Evolutionary conservation across 108 stramenopile species (phyloP), one percentile per base, ranked within the genome.

Genomic region (Conticribra guillardii): DNA sequence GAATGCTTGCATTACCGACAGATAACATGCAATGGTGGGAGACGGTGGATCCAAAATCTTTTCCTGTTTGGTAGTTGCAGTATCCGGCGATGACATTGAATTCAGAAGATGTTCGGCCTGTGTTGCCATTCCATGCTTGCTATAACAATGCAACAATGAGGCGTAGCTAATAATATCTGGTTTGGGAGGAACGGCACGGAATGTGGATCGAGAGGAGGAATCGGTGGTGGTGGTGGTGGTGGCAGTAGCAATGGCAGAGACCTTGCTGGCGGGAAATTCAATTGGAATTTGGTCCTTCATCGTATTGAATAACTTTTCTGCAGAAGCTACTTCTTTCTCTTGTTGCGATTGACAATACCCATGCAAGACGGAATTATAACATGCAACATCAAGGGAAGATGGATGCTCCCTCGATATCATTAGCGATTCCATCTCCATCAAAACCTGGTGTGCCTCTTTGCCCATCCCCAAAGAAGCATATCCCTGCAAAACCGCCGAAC

Each of bases 341-440:
- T 46, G 22, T 51, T 61, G 49, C 24, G 59, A 67, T 62, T 49
- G 67, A 23, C 61, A 50, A 41, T 53, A 73, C 26, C 31, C 71
- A 55, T 73, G 44, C 53, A 73, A 64, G 2, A 76, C 67, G 11
- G 75, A 55, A 29, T 76, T 76, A 51, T 76, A 69, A 30, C 75
- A 76, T 34, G 75, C 67, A 15, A 54, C 49, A 27, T 78, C 76
- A 3, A 78, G 48, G 15, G 45, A 41, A 16, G 74, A 68, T 48
- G 32, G 19, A 34, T 29, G 54, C 29, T 18, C 26, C 27, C 51
- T 61, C n/a, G 76, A 59, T 19, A 56, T 31, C 18, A 56, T 41
- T 33, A 78, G 37, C 21, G 67, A 21, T 54, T 78, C 76, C 21
- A 70, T 55, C 29, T 60, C 55, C 34, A 47, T n/a, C 16, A 78